These are phyloP conservation scores for Capillidium heterosporum DNA, from an alignment of 371 early-diverging fungal species.

Conservation along the genomic window DNA sequence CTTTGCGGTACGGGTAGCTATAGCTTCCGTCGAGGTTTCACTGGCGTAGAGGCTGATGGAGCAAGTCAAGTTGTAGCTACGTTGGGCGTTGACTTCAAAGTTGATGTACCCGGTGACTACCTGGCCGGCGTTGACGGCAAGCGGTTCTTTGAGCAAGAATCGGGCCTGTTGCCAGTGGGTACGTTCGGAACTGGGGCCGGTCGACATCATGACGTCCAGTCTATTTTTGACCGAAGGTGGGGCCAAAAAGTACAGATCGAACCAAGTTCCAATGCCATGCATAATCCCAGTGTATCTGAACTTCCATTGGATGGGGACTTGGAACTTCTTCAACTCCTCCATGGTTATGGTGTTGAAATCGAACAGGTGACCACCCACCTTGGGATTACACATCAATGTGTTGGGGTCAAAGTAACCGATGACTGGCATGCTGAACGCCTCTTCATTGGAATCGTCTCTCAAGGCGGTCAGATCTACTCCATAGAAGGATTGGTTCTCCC, in stretches of 20 bases:
- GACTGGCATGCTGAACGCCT: constrained; percentile 77
- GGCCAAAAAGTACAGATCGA: constrained; percentile 63
- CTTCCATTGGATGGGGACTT: constrained; percentile 69
- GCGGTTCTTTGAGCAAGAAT: constrained; percentile 79
- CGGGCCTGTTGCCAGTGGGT: constrained; percentile 98
- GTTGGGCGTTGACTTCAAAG: constrained; percentile 70
- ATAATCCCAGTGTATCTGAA: constrained; percentile 73
- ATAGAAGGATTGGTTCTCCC: constrained; percentile 76
- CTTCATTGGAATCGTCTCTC: constrained; percentile 58
- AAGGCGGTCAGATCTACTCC: constrained; percentile 83
- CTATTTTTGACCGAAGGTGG: constrained; percentile 10
- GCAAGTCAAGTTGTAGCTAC: constrained; percentile 68
- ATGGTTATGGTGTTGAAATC: constrained; percentile 72
- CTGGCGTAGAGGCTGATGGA: constrained; percentile 29
- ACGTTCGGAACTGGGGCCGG: constrained; percentile 61
- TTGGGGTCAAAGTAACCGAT: constrained; percentile 87
- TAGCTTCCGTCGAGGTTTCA: constrained; percentile 7
- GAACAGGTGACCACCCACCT: constrained; percentile 33
- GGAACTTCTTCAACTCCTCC: constrained; percentile 55
- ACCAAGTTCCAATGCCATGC: constrained; percentile 96
- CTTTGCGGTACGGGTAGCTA: constrained; percentile 4
- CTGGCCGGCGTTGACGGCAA: constrained; percentile 87
- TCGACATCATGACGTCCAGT: constrained; percentile 43
- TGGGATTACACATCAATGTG: constrained; percentile 50
- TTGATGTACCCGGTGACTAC: constrained; percentile 66